Base-by-base conservation (phyloP, 768 basidiomycete species). In the Boletales sp. region DNA sequence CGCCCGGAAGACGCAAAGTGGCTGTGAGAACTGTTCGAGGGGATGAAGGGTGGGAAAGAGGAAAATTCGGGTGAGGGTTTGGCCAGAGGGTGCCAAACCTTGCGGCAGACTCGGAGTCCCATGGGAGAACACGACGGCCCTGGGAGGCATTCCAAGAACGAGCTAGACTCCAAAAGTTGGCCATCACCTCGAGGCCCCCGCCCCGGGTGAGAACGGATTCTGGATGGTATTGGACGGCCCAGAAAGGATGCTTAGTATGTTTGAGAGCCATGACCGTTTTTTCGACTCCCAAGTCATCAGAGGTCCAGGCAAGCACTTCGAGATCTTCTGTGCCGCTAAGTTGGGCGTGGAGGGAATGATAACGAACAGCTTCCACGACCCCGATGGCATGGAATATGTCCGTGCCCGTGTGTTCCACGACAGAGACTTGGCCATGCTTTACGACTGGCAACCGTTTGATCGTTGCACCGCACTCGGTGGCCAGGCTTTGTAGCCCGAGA, bases 211-310 rank as follows among this genome's bases (percentile, higher is more conserved):
- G 76, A 4, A 87, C 80, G 5, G 90, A 92, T 62, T 92, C 90
- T 7, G 90, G 90, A 63, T 93, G 90, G 63, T 92, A 93, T 61
- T 93, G 90, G 19, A 93, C 90, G 4, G 86, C 89, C 85, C 87
- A 92, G 60, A 90, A 88, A 5, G 90, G 90, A 52, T 74, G 77
- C 19, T 57, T 66, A 44, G 55, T 72, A 62, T 93, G 90, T 55
- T 75, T 78, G 25, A 79, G 69, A 36, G 83, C 88, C 90, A 93
- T 92, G 41, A 89, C 73, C 18, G 90, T 82, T 39, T 58, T 73
- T 7, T 84, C 86, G 52, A 87, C 83, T 46, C 84, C 86, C 19
- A 70, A 70, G 19, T 73, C 80, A 55, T 91, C 88, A 40, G 84
- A 71, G 8, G 83, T 71, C 86, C 87, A 90, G 14, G 86, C 90